Percentiles rank a stretch among this genome's conserved stretches.
phyloP scores from a whole-genome alignment of 2,329 filamentous ascomycete genomes.

The Penicillium sp. region DNA sequence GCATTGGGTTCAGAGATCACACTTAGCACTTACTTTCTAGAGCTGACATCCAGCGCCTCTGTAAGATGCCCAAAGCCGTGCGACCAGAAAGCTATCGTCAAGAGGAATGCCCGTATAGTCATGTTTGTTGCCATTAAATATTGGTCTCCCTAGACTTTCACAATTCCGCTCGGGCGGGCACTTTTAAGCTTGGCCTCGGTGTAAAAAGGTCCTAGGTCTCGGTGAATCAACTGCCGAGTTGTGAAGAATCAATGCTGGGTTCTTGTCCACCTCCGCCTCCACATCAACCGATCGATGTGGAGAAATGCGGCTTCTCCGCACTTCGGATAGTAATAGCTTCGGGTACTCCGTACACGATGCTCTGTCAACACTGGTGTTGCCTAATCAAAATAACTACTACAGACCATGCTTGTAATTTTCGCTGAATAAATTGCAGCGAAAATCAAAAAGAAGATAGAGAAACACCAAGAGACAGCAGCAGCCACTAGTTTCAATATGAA shows the following conservation, averaged over 20 bases:
- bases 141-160: no score
- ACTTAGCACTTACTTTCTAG: background rate
- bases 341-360: no score
- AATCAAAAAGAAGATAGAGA: no score
- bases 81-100: background rate
- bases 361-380: no score
- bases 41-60: background rate
- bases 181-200: background rate
- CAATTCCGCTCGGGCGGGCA: background rate
- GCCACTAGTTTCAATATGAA: no score
- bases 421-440: no score
- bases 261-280: background rate
- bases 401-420: no score
- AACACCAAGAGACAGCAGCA: no score
- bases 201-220: background rate
- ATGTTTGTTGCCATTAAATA: background rate
- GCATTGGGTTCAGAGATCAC: background rate
- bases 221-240: background rate
- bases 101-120: background rate
- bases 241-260: background rate
- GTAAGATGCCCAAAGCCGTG: background rate
- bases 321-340: background rate
- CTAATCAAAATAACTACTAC: no score
- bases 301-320: background rate
- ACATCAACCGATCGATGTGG: background rate